Evolutionary conservation across 192 early-diverging fungal species (phyloP), one percentile per base, ranked within the genome.

Genomic region (Spinellus fusiger): DNA sequence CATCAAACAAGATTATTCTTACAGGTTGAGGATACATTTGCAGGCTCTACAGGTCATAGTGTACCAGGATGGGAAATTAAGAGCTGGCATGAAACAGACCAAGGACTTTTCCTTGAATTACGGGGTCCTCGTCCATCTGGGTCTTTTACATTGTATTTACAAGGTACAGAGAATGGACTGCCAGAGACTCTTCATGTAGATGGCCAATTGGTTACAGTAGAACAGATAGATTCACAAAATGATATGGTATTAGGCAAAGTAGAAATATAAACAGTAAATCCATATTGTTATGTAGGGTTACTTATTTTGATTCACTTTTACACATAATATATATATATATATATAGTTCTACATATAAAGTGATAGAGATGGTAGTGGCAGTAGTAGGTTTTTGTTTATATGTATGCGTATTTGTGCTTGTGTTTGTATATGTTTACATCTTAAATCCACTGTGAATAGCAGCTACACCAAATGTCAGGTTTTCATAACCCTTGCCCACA

Each of bases 371-470:
- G n/a, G n/a, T n/a, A n/a, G n/a, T n/a, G n/a, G n/a, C n/a, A n/a
- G n/a, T n/a, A n/a, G n/a, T n/a, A n/a, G n/a, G n/a, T n/a, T n/a
- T n/a, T n/a, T n/a, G n/a, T n/a, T n/a, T n/a, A n/a, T n/a, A n/a
- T n/a, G n/a, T n/a, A n/a, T n/a, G n/a, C n/a, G n/a, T n/a, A n/a
- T n/a, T n/a, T n/a, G n/a, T 44, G 2, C 10, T 6, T 44, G 13
- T 6, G 15, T 44, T 2, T 44, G 1, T 44, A n/a, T 44, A n/a
- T 44, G 38, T 37, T 69, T 73, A 96, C 49, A 98, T 66, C 74
- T 98, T 98, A 80, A 87, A 96, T 44, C 96, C 96, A 38, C 89
- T 84, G 66, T 97, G 95, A 48, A 99, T 94, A 31, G 96, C 92
- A 29, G 94, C 92, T 0, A 97, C 92, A 26, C 96, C 96, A 86